phyloP scores from a whole-genome alignment of 2,329 filamentous ascomycete species.

The Esteya vermicola region DNA sequence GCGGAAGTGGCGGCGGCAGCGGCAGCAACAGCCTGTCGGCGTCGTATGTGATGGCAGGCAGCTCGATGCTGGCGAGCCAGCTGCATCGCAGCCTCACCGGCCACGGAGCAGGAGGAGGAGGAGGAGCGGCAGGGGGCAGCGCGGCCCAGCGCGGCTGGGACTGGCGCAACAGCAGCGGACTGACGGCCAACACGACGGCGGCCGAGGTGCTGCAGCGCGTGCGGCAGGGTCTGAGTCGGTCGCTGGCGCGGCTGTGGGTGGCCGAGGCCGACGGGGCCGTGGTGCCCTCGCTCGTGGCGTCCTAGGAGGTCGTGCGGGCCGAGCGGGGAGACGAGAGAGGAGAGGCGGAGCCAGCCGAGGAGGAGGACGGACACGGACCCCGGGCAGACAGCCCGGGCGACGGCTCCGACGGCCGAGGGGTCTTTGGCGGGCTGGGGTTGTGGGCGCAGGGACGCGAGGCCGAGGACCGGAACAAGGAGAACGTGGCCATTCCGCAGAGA shows the following conservation, averaged over 20 bases:
- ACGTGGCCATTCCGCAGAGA: too few species aligned
- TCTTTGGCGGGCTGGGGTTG: too few species aligned
- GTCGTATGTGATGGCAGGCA: slow-evolving; percentile 58
- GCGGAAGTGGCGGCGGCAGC: background rate
- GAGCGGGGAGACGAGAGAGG: background rate
- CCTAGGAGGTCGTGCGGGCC: background rate
- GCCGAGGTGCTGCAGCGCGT: slow-evolving; percentile 59
- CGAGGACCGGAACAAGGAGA: too few species aligned
- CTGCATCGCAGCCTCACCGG: slow-evolving; percentile 48
- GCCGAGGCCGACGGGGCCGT: slow-evolving; percentile 40
- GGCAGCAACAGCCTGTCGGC: slow-evolving; percentile 20
- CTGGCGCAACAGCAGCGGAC: slow-evolving; percentile 34
- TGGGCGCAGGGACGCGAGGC: too few species aligned
- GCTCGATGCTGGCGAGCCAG: slow-evolving; percentile 52
- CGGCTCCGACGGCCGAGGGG: too few species aligned
- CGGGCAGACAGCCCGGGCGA: too few species aligned
- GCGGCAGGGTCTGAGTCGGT: slow-evolving; percentile 59
- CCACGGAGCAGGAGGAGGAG: too few species aligned
- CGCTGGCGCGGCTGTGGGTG: slow-evolving; percentile 57
- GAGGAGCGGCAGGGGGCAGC: slow-evolving; percentile 32
- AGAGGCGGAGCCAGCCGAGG: background rate
- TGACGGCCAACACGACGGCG: slow-evolving; percentile 43
- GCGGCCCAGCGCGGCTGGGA: slow-evolving; percentile 36
- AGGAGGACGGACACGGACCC: background rate
- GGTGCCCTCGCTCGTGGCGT: background rate